phyloP scores from a whole-genome alignment of 192 early-diverging fungal species.

The Backusella parvicylindrica region DNA sequence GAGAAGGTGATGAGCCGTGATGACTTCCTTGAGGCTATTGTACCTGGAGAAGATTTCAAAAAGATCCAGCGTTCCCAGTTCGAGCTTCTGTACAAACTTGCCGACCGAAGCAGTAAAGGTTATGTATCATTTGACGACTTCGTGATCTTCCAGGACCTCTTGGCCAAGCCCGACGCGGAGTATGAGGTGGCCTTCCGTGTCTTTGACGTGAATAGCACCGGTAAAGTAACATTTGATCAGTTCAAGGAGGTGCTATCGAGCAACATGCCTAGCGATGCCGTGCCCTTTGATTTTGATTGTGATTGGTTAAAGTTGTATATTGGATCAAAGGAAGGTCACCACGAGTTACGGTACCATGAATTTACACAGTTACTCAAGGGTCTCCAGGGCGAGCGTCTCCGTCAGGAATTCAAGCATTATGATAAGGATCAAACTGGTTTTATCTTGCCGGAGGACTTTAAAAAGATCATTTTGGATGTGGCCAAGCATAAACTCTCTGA shows the following conservation, averaged over 20 bases:
- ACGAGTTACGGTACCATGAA: slow-evolving; percentile 64
- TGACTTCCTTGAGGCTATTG: slow-evolving; percentile 56
- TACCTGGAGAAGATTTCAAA: slow-evolving; percentile 53
- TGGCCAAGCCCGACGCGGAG: slow-evolving; percentile 66
- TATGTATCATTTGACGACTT: slow-evolving; percentile 57
- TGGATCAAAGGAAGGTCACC: slow-evolving; percentile 46
- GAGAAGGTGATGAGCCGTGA: slow-evolving; percentile 55
- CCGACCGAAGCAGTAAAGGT: slow-evolving; percentile 48
- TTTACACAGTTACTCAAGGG: slow-evolving; percentile 69
- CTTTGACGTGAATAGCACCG: slow-evolving; percentile 57
- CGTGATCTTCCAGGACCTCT: slow-evolving; percentile 56
- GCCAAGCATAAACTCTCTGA: slow-evolving; percentile 66
- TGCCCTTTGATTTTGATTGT: slow-evolving; percentile 67
- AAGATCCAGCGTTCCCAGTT: slow-evolving; percentile 55
- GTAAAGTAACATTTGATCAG: slow-evolving; percentile 62
- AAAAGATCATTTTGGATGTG: slow-evolving; percentile 60
- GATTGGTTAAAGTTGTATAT: slow-evolving; percentile 73
- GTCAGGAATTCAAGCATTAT: slow-evolving; percentile 68
- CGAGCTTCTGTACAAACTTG: slow-evolving; percentile 54
- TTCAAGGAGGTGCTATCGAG: slow-evolving; percentile 61
- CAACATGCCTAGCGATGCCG: slow-evolving; percentile 48
- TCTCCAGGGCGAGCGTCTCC: slow-evolving; percentile 65
- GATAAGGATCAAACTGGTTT: slow-evolving; percentile 61
- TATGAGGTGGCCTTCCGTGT: slow-evolving; percentile 70
- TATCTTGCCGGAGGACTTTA: slow-evolving; percentile 57